Evolutionary conservation across 805 yeast genomes (phyloP).

Genomic region (Lipomyces yamanashiensis): DNA sequence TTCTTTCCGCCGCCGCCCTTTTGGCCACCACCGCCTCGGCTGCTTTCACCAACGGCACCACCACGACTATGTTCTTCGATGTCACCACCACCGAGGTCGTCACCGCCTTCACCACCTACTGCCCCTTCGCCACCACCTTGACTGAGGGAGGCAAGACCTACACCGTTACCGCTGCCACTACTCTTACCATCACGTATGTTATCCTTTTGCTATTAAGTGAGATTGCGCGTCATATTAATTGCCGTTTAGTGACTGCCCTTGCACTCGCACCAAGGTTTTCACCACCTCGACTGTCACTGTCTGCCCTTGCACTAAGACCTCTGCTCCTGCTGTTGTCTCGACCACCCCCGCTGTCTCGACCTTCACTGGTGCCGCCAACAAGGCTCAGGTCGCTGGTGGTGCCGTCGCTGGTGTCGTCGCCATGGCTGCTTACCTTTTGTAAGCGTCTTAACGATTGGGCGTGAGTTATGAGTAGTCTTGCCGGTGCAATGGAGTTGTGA

Average conservation of each 20-base stretch:
- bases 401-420: conserved; percentile 60
- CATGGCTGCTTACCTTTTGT: conserved; percentile 40
- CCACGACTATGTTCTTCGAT: conserved; percentile 51
- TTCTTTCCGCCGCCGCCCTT: conserved; percentile 35
- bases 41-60: conserved; percentile 46
- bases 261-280: conserved; percentile 59
- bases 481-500: not conserved
- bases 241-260: conserved; percentile 64
- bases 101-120: conserved; percentile 78
- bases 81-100: conserved; percentile 58
- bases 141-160: conserved; percentile 68
- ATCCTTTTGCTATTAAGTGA: not conserved
- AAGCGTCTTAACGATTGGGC: conserved; percentile 19
- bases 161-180: conserved; percentile 78
- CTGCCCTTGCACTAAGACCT: conserved; percentile 45
- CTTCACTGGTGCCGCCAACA: conserved; percentile 40
- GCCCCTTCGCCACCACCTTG: conserved; percentile 74
- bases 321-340: conserved; percentile 37
- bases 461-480: not conserved
- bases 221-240: not conserved
- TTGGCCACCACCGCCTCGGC: conserved; percentile 37
- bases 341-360: conserved; percentile 37
- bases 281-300: conserved; percentile 41
- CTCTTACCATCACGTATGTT: conserved; percentile 69
- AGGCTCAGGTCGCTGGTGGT: conserved; percentile 44